Base-by-base conservation (phyloP, 768 basidiomycete species). In the Leucocoprinus birnbaumii region DNA sequence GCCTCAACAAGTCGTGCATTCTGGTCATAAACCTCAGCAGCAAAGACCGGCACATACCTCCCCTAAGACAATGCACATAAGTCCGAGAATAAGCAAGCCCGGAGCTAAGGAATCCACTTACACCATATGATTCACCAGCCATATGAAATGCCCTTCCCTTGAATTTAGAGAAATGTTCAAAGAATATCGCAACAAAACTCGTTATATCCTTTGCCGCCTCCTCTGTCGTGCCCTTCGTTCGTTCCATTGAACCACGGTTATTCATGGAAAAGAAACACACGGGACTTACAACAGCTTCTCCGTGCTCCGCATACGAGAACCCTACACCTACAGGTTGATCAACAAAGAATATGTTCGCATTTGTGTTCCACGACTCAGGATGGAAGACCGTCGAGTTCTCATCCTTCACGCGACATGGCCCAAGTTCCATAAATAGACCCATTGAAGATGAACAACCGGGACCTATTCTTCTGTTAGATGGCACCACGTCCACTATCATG, bases 121-220 rank as follows among this genome's bases (percentile, higher is more conserved):
- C 89, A 1, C 82, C 89, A 59, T 91, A 92, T 0, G 87, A 91
- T 68, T 92, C 90, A 11, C 90, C 84, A 1, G 82, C 73, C 73
- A 87, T 77, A 57, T 87, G 84, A 66, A 86, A 84, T 2, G 72
- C 64, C 2, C 87, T 71, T 2, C 85, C 86, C 59, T 86, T 83
- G 73, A 89, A 89, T 60, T 85, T 73, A 52, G 68, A 75, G 64
- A 91, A 91, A 55, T 84, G 77, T 60, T 89, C 86, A 46, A 89
- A 89, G 69, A 89, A 89, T 50, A 90, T 81, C 2, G 79, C 71
- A 0, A 89, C 74, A 59, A 90, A 90, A 0, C 83, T 80, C 0
- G 86, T 85, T 3, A 90, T 81, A 59, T 90, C 87, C 49, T 79
- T 74, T 0, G 86, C 85, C 3, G 85, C 87, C 43, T 86, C 83